A percentile compares a stretch with the other conserved stretches of the same genome.
Evolutionary conservation across 192 early-diverging fungal genomes (phyloP).

Genomic region (Helicostylum pulchrum): DNA sequence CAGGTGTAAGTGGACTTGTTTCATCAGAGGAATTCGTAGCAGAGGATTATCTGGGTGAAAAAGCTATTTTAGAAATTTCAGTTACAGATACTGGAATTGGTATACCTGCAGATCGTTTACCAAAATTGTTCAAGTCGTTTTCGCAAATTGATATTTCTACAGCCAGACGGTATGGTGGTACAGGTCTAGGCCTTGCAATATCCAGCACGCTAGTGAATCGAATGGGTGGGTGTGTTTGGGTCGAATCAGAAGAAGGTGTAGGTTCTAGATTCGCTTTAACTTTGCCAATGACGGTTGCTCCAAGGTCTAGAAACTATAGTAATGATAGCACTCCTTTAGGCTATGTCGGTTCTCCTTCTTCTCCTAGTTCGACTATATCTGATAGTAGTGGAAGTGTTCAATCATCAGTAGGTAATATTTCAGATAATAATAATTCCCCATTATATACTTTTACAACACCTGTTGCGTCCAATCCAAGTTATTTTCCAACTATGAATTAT

Average conservation of each 20-base stretch:
- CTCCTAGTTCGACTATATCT: constrained; percentile 26
- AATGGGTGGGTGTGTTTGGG: constrained; percentile 66
- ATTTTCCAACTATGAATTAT: neutral
- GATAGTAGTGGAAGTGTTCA: constrained; percentile 27
- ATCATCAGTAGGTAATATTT: neutral
- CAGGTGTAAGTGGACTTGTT: neutral
- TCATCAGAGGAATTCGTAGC: neutral
- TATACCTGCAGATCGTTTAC: constrained; percentile 52
- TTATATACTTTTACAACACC: constrained; percentile 9
- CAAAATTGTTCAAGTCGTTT: constrained; percentile 59
- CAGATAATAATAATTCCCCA: neutral
- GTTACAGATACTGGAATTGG: constrained; percentile 63
- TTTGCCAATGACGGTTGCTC: constrained; percentile 35
- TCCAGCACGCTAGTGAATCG: constrained; percentile 54
- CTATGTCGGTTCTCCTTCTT: constrained; percentile 23
- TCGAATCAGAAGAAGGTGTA: constrained; percentile 44
- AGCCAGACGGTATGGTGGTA: constrained; percentile 54
- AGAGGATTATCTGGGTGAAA: constrained; percentile 11
- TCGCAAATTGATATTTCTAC: constrained; percentile 63
- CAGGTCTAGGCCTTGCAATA: constrained; percentile 65
- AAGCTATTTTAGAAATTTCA: constrained; percentile 30
- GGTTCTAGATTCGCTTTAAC: constrained; percentile 55
- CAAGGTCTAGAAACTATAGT: constrained; percentile 4
- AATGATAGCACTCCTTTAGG: constrained; percentile 11
- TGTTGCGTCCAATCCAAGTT: neutral